Evolutionary conservation across 345 rosid genomes (phyloP), one percentile per base, ranked within the genome.

Genomic region (Salix suchowensis): DNA sequence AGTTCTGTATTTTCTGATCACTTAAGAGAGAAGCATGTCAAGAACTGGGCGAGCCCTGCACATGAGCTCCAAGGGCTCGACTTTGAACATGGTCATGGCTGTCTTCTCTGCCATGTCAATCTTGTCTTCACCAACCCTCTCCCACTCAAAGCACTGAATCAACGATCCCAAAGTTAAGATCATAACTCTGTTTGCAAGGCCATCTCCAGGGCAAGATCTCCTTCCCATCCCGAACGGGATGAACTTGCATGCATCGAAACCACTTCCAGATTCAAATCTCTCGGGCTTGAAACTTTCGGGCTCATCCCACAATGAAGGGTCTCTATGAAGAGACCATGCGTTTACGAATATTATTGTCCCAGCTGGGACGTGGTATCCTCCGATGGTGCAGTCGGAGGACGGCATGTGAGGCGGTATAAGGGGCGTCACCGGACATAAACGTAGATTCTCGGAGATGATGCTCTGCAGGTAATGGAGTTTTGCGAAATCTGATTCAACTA

Each of bases 121-220:
- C 5, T 64, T 18, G 15, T 50, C n/a, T 44, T 12, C 71, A 32
- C 44, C 34, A 74, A 74, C 34, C 60, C 64, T 48, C 23, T 28
- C 66, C 83, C 72, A 77, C 0, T 79, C 78, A 50, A 80, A 80
- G 71, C 81, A 76, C 26, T 80, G 78, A 62, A 80, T 80, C 72
- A 83, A 28, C 0, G 77, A 50, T 15, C 81, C 86, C 30, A 83
- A 32, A 5, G 76, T 68, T 26, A 74, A 42, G 16, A 54, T 71
- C 71, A 80, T n/a, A 18, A 75, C 23, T 2, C 77, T 44, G 5
- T 80, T 80, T 4, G 84, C 82, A 7, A 80, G 37, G 16, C 68
- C 58, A 1, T 67, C 72, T 0, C 83, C 65, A 0, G 79, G 71
- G 5, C 71, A 67, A 19, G 71, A 32, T 67, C 71, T 12, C 44